phyloP scores from a whole-genome alignment of 2,329 filamentous ascomycete species.

The Exophiala bonariae region DNA sequence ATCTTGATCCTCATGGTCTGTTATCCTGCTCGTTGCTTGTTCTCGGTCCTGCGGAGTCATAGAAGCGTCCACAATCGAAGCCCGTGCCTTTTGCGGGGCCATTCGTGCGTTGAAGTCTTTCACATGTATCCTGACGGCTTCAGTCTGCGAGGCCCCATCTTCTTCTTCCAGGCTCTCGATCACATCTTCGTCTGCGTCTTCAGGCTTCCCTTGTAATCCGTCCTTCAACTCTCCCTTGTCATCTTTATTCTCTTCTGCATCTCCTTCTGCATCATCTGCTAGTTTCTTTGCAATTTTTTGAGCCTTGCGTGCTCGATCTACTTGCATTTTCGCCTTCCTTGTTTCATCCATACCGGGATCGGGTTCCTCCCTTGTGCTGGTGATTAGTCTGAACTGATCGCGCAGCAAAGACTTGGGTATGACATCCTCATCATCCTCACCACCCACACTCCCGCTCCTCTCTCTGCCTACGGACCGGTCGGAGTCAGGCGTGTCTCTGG shows the following conservation, averaged over 20 bases:
- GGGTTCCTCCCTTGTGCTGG: conserved; percentile 20
- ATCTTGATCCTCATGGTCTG: conserved; percentile 20
- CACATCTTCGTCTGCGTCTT: conserved; percentile 19
- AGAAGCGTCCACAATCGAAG: no score
- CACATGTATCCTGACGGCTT: conserved; percentile 26
- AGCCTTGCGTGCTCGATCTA: conserved; percentile 7
- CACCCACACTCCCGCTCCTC: conserved; percentile 1
- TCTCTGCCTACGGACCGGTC: neutral
- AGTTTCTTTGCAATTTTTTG: conserved; percentile 14
- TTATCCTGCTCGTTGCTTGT: no score
- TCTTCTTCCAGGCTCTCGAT: no score
- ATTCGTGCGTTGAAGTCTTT: conserved; percentile 33
- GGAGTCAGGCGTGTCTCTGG: neutral
- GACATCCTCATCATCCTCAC: conserved; percentile 12
- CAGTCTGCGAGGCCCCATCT: conserved; percentile 22
- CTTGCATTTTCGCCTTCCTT: conserved; percentile 4
- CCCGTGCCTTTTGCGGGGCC: conserved; percentile 25
- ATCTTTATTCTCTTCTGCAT: neutral
- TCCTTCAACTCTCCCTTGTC: neutral
- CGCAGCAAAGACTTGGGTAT: conserved; percentile 1
- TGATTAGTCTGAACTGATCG: conserved; percentile 22
- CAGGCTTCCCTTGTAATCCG: conserved; percentile 13
- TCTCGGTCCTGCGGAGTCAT: no score
- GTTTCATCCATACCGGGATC: conserved; percentile 4
- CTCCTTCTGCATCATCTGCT: conserved; percentile 3